phyloP scores from a whole-genome alignment of 1,284 basidiomycete species.

The Cutaneotrichosporon sp. region DNA sequence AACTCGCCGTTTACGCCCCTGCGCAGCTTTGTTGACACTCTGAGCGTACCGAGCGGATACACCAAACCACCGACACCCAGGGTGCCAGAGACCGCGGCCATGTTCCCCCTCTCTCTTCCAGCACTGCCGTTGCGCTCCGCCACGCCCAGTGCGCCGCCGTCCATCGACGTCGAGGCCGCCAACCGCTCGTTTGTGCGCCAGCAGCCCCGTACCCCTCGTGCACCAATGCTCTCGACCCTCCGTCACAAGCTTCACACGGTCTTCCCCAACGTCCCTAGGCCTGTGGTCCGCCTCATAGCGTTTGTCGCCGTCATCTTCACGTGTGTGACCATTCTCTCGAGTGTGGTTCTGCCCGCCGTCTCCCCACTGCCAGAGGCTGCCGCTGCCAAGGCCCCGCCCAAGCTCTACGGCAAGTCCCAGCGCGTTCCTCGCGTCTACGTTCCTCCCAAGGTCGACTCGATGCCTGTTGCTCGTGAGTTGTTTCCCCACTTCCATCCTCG shows the following conservation, averaged over 20 bases:
- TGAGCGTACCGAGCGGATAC: neutral
- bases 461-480: slow-evolving; percentile 18
- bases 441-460: slow-evolving; percentile 1
- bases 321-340: slow-evolving; percentile 23
- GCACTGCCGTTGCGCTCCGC: neutral
- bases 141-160: slow-evolving; percentile 1
- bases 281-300: slow-evolving; percentile 31
- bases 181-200: too few relatives aligned
- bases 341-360: slow-evolving; percentile 5
- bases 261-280: slow-evolving; percentile 25
- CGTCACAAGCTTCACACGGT: neutral
- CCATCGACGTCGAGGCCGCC: neutral
- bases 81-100: slow-evolving; percentile 5
- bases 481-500: neutral
- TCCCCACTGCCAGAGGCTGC: slow-evolving; percentile 14
- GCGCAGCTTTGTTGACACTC: neutral
- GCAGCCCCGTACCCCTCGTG: neutral
- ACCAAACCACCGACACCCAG: neutral
- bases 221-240: neutral
- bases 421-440: neutral
- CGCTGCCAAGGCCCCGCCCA: slow-evolving; percentile 18
- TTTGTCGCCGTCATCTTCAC: slow-evolving; percentile 25
- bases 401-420: slow-evolving; percentile 15
- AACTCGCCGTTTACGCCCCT: slow-evolving; percentile 1
- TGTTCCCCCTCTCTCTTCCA: slow-evolving; percentile 15